phyloP scores from a whole-genome alignment of 768 basidiomycete genomes.

The Brasilioporus rufonigricans region DNA sequence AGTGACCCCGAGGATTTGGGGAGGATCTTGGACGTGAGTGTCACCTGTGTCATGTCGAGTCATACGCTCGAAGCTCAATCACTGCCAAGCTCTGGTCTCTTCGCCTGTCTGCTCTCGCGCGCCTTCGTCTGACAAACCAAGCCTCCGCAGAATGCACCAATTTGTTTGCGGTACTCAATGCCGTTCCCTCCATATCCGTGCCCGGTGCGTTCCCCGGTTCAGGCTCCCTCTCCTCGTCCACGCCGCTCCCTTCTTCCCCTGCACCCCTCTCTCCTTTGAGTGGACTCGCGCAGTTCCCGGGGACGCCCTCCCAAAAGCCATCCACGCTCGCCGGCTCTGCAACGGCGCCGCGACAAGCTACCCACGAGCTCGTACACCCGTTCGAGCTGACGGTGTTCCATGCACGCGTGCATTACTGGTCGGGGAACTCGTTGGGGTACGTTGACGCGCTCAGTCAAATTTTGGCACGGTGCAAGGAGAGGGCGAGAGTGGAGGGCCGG shows the following conservation, averaged over 20 bases:
- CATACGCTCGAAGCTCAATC: constrained; percentile 6
- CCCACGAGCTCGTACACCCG: constrained; percentile 28
- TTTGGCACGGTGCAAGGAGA: constrained; percentile 56
- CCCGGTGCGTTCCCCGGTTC: constrained; percentile 53
- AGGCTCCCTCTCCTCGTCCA: constrained; percentile 2
- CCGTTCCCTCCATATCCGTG: constrained; percentile 50
- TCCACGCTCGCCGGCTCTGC: neutral
- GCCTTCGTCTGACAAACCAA: constrained; percentile 83
- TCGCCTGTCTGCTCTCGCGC: constrained; percentile 73
- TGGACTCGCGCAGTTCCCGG: constrained; percentile 21
- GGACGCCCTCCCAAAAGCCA: constrained; percentile 22
- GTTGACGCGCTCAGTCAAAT: constrained; percentile 70
- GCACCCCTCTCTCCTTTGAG: constrained; percentile 20
- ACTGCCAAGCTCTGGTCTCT: constrained; percentile 73
- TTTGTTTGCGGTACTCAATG: constrained; percentile 67
- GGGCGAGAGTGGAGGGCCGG: constrained; percentile 37
- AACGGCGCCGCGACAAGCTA: constrained; percentile 23
- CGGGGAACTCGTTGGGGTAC: constrained; percentile 77
- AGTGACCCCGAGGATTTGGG: constrained; percentile 66
- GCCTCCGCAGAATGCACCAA: constrained; percentile 82
- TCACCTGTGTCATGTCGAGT: neutral
- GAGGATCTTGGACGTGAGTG: constrained; percentile 64
- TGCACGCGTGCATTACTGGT: constrained; percentile 76
- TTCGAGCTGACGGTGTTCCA: constrained; percentile 66
- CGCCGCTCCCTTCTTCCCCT: constrained; percentile 37